Base-by-base conservation (phyloP, 345 rosid genomes). In the Citrus trifoliata region DNA sequence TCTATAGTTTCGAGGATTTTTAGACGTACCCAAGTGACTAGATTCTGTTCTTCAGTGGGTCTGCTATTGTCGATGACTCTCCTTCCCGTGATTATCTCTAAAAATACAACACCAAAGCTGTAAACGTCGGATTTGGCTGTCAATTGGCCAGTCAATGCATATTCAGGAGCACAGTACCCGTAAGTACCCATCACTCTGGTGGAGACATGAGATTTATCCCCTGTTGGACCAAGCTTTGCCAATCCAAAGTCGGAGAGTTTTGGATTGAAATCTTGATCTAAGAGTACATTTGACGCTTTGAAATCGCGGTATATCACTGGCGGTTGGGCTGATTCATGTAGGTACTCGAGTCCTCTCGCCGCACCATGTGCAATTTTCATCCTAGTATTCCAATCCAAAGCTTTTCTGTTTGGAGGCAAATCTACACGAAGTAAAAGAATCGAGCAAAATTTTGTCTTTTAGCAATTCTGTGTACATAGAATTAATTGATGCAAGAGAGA, bases 151-250 rank as follows among this genome's bases (percentile, higher is more conserved):
- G 94, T 90, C 25, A 83, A 78, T 40, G 94, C 95, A 77, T 91
- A 91, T 78, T 93, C 97, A 0, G 95, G 97, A 8, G 97, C 91
- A 73, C 97, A 93, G 25, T 90, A 91, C 53, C 97, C 97, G 38
- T 91, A 93, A 22, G 97, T 93, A 70, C 97, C 97, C 97, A 93
- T 93, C 69, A 93, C 97, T 84, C 97, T 86, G 25, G 97, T 93
- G 65, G 97, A 91, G 25, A 93, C 94, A 81, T 91, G 88, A 67
- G 89, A 69, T 84, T 87, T 84, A 16, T 86, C 93, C 53, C 93
- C 95, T 0, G 90, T 93, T 6, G 95, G 95, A 77, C 95, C 95
- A 21, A 93, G 90, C 81, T 91, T 93, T 40, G 97, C 97, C 77
- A 93, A 88, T 30, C 97, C 97, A 24, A 93, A 93, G 87, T 93